Base-by-base conservation (phyloP, 257 asterid species). In the Jaltomata sinuosa region DNA sequence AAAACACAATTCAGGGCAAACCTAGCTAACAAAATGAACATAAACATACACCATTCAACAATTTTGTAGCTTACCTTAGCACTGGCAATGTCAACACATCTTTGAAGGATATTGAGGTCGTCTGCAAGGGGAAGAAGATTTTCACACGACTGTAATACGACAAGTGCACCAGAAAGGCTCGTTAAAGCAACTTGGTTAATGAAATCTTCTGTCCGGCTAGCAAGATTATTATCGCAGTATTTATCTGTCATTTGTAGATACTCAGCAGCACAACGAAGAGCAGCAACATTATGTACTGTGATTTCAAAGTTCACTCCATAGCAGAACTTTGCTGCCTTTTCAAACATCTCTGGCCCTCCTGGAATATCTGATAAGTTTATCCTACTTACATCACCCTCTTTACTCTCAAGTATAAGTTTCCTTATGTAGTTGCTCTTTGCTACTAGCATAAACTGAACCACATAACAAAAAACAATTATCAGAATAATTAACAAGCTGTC, bases 281-380 rank as follows among this genome's bases (percentile, higher is more conserved):
- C 96, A 0, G 97, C 99, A 7, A 97, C 97, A 92, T 95, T 95
- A 40, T 97, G 94, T 14, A 97, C 97, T 1, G 98, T 97, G 91
- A 95, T 97, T 92, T 97, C 98, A 79, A 97, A 97, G 92, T 97
- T 97, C 27, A 94, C 97, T 3, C 98, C 98, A 8, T 95, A 97
- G 89, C 99, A 97, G 85, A 97, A 97, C 55, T 94, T 97, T 0
- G 99, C 98, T 7, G 99, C 92, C 67, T 92, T 97, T 49, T 97
- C 99, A 40, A 97, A 97, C 38, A 92, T 92, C 79, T 97, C 98
- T 16, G 98, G 93, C 10, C 99, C 99, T 3, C 99, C 99, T 1
- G 99, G 98, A 2, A 97, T 91, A 50, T 88, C 93, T 0, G 98
- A 92, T 27, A 97, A 93, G 68, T 92, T 81, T 72, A 97, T 91